Evolutionary conservation across 306 rosid genomes (phyloP), one percentile per base, ranked within the genome.

Genomic region (Cercis canadensis): DNA sequence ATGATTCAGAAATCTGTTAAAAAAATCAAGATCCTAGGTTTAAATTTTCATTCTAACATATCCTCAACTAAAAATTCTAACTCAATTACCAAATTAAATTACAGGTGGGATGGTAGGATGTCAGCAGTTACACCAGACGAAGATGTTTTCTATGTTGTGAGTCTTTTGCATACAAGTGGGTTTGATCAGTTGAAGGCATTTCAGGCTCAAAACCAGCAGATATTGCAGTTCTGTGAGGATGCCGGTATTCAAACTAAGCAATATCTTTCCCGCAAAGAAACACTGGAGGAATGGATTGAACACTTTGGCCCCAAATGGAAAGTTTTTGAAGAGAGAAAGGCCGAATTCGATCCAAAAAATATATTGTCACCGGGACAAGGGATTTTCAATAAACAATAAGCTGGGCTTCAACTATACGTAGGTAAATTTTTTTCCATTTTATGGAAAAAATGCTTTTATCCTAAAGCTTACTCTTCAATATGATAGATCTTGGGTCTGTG

Each of bases 271-370:
- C 4, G 71, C 71, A 33, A 74, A 71, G 70, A 78, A 71, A 47
- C 78, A 3, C 76, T 54, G 10, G 36, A 36, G 34, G 78, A 72
- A 41, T 83, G 90, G 90, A 32, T 15, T 8, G 19, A 41, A 19
- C 90, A 86, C 56, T 86, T 71, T 67, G 90, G 86, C 43, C 21
- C 71, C 10, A 86, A 86, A 55, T 86, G 82, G 87, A 18, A n/a
- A 8, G 44, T 16, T 17, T 86, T 83, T 58, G 62, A 8, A 6
- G 43, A 11, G 5, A 58, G 57, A 66, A 86, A 86, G 74, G 6
- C 40, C 17, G 16, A 24, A 58, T 83, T 72, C 44, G 90, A 86
- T 41, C 90, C 90, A 12, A 67, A 67, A 15, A 54, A 67, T 36
- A 74, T 83, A 57, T 44, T 86, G 24, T 60, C 88, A 6, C 88